Evolutionary conservation across 2,329 filamentous ascomycete genomes (phyloP).

Genomic region (Neonectria coccinea): DNA sequence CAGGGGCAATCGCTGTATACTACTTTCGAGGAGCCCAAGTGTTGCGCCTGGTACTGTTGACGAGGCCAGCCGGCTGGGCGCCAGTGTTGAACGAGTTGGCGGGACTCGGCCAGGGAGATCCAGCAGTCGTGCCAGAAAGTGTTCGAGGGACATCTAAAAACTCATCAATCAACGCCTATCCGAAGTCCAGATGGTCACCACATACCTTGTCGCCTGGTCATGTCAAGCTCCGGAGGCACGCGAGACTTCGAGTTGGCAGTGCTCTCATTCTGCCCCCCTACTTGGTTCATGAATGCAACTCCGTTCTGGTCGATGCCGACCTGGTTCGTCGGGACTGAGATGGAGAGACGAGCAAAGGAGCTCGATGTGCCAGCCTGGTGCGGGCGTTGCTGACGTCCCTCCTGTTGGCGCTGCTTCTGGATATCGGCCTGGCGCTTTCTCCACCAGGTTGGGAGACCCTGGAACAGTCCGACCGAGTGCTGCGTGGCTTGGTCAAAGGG

Average conservation of each 20-base stretch:
- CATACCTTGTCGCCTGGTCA: slow-evolving; percentile 11
- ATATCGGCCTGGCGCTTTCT: slow-evolving; percentile 65
- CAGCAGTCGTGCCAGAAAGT: slow-evolving; percentile 3
- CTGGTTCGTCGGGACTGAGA: neutral
- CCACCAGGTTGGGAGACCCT: slow-evolving; percentile 72
- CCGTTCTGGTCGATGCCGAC: neutral
- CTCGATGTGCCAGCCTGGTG: slow-evolving; percentile 11
- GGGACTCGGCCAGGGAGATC: slow-evolving; percentile 43
- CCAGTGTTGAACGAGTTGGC: slow-evolving; percentile 49
- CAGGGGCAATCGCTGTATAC: neutral
- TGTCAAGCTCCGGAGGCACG: neutral
- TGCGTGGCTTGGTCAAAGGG: slow-evolving; percentile 76
- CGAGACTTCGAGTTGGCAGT: neutral
- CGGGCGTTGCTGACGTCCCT: slow-evolving; percentile 34
- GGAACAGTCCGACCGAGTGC: slow-evolving; percentile 75
- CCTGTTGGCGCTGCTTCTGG: slow-evolving; percentile 28
- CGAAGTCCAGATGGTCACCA: neutral
- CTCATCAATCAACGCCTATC: neutral
- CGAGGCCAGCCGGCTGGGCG: slow-evolving; percentile 17
- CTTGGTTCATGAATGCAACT: neutral
- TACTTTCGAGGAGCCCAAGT: slow-evolving; percentile 8
- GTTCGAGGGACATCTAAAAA: slow-evolving; percentile 18
- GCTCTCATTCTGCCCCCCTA: slow-evolving; percentile 19
- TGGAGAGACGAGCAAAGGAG: neutral
- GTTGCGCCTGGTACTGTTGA: neutral